Evolutionary conservation across 352 stramenopile species (phyloP).

Genomic region (Phytophthora chlamydospora): DNA sequence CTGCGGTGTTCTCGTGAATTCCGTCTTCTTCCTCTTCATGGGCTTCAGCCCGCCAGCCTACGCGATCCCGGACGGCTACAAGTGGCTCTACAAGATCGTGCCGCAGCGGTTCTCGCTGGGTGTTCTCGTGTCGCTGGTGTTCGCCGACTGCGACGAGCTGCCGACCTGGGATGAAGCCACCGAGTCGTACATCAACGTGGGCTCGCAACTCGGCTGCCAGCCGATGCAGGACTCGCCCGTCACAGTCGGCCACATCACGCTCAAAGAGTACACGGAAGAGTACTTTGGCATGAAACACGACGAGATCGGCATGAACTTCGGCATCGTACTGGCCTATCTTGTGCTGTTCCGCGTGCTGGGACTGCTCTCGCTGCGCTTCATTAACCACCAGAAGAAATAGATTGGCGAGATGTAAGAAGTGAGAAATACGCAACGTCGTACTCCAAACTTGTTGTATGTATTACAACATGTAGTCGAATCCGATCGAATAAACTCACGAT

Average conservation of each 20-base stretch:
- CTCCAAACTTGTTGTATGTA: too few relatives aligned
- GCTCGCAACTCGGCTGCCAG: conserved; percentile 30
- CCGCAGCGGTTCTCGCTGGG: conserved; percentile 20
- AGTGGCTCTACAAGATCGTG: conserved; percentile 1
- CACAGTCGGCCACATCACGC: conserved; percentile 17
- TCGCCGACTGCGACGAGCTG: conserved; percentile 5
- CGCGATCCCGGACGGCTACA: conserved; percentile 16
- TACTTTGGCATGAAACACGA: conserved; percentile 44
- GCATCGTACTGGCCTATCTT: too few relatives aligned
- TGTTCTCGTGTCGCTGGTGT: conserved; percentile 17
- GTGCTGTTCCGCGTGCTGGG: too few relatives aligned
- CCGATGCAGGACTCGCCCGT: conserved; percentile 27
- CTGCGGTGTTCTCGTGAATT: too few relatives aligned
- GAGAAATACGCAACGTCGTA: too few relatives aligned
- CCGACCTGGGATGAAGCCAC: neutral
- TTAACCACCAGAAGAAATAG: too few relatives aligned
- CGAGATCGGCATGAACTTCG: too few relatives aligned
- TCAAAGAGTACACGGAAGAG: conserved; percentile 20
- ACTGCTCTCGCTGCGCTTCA: too few relatives aligned
- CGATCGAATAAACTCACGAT: too few relatives aligned
- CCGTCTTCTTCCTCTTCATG: too few relatives aligned
- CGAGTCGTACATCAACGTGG: conserved; percentile 7
- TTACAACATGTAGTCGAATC: too few relatives aligned
- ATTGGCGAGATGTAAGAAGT: too few relatives aligned
- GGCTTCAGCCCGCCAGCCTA: conserved; percentile 33